Conservation (phyloP, 2,329 filamentous ascomycete species). For the Thelonectria rubi region DNA sequence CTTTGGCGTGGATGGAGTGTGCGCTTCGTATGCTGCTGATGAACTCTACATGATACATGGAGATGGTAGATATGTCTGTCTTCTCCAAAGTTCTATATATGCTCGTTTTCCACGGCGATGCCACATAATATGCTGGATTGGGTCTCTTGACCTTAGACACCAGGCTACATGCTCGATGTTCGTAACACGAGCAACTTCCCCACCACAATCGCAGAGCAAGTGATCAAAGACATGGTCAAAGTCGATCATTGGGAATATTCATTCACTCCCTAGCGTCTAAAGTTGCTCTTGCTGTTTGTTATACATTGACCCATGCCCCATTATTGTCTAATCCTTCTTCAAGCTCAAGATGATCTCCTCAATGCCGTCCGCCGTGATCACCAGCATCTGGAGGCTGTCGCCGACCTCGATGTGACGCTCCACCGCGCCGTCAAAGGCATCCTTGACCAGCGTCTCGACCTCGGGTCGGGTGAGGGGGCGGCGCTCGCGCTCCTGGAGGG, state of each 20-base stretch:
- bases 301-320: constrained; percentile 43
- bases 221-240: background rate
- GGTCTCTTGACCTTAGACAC: too few species aligned
- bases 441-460: constrained; percentile 89
- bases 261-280: constrained; percentile 39
- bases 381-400: constrained; percentile 93
- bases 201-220: too few species aligned
- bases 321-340: constrained; percentile 80
- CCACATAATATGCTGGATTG: too few species aligned
- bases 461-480: constrained; percentile 75
- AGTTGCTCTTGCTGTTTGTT: constrained; percentile 42
- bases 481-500: constrained; percentile 75
- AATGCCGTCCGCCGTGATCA: constrained; percentile 88
- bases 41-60: too few species aligned
- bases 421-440: constrained; percentile 97
- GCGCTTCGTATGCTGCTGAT: too few species aligned
- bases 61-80: too few species aligned
- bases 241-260: constrained; percentile 19
- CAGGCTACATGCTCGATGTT: too few species aligned
- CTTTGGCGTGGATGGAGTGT: too few species aligned
- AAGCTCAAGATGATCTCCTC: constrained; percentile 84
- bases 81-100: too few species aligned
- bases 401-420: constrained; percentile 99
- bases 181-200: too few species aligned
- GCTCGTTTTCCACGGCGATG: too few species aligned